These are phyloP conservation scores for Cunninghamia lanceolata DNA, from an alignment of 75 land plant genomes.

Conservation along the genomic window DNA sequence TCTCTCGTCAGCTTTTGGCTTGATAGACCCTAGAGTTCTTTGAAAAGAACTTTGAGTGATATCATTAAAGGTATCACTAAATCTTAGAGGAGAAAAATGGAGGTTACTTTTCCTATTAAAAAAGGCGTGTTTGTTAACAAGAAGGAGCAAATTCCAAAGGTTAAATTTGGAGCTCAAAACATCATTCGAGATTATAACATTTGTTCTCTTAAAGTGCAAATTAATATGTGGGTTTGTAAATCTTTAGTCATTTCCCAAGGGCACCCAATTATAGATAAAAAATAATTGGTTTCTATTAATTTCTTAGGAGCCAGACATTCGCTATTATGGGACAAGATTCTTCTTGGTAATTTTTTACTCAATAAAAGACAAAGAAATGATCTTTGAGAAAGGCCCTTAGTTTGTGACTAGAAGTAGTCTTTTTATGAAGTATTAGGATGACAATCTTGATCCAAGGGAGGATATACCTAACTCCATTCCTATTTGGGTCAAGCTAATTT, in stretches of 20 bases:
- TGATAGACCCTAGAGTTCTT: too few relatives aligned
- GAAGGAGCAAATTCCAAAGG: neutral
- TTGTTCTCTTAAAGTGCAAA: too few relatives aligned
- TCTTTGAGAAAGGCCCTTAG: neutral
- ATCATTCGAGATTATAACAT: too few relatives aligned
- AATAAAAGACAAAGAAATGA: neutral
- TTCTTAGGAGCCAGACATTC: neutral
- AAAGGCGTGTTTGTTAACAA: too few relatives aligned
- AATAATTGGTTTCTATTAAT: neutral
- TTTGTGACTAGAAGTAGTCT: neutral
- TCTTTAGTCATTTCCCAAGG: neutral
- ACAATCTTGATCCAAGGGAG: neutral
- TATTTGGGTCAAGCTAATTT: too few relatives aligned
- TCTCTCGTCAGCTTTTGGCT: too few relatives aligned
- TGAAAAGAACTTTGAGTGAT: too few relatives aligned
- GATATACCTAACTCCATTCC: neutral
- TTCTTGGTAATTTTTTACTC: too few relatives aligned
- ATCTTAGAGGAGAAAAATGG: neutral
- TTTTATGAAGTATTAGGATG: neutral
- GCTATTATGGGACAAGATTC: neutral
- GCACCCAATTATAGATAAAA: neutral
- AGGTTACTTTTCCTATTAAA: too few relatives aligned
- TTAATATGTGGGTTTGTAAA: too few relatives aligned
- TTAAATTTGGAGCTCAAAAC: neutral
- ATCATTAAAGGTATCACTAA: too few relatives aligned